Evolutionary conservation across 352 stramenopile species (phyloP).

Genomic region (Phytophthora capsici): DNA sequence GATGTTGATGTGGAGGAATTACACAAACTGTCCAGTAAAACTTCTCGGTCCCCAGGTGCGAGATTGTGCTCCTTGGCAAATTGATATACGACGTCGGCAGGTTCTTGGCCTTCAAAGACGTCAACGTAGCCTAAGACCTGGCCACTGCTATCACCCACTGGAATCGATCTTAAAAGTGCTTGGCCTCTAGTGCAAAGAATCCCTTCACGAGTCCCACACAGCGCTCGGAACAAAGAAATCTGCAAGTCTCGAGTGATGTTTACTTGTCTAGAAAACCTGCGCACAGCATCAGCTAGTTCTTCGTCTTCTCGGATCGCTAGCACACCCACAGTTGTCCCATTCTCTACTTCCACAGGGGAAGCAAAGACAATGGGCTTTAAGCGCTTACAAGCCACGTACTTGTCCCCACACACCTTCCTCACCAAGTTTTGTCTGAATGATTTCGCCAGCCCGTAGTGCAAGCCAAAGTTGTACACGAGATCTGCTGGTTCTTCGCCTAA

Average conservation of each 20-base stretch:
- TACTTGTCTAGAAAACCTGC: conserved; percentile 52
- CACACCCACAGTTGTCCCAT: conserved; percentile 43
- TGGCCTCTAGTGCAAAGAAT: conserved; percentile 70
- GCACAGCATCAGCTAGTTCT: conserved; percentile 74
- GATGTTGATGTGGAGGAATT: conserved; percentile 8
- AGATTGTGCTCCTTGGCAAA: conserved; percentile 68
- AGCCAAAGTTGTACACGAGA: conserved; percentile 52
- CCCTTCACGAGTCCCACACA: conserved; percentile 54
- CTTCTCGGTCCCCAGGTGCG: conserved; percentile 36
- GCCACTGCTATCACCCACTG: conserved; percentile 43
- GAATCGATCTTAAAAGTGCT: conserved; percentile 55
- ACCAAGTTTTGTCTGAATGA: conserved; percentile 53
- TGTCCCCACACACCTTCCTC: conserved; percentile 54
- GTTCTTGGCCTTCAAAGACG: conserved; percentile 77
- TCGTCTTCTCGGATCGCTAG: conserved; percentile 66
- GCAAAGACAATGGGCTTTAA: conserved; percentile 54
- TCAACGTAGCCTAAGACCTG: conserved; percentile 50
- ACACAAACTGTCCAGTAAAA: conserved; percentile 66
- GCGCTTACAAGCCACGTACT: conserved; percentile 62
- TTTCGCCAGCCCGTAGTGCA: conserved; percentile 43
- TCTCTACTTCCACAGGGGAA: conserved; percentile 61
- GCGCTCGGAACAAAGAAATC: conserved; percentile 53
- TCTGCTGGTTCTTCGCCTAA: conserved; percentile 63
- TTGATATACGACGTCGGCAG: conserved; percentile 70
- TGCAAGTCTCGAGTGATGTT: conserved; percentile 61